phyloP scores from a whole-genome alignment of 805 yeast genomes.

The Saturnispora dispora region DNA sequence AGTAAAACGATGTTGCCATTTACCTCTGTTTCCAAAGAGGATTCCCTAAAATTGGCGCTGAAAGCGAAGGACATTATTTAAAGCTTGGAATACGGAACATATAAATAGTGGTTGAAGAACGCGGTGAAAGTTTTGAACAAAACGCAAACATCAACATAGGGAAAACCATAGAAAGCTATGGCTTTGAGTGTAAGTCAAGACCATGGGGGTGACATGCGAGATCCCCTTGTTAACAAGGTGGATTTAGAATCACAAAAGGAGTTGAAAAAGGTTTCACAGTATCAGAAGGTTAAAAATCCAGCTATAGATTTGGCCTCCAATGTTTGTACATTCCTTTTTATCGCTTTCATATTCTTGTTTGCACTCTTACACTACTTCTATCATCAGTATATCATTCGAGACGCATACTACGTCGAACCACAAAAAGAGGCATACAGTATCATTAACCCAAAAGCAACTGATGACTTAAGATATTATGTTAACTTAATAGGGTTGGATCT shows the following conservation, averaged over 20 bases:
- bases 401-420: not conserved
- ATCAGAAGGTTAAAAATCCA: not conserved
- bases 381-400: not conserved
- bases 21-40: not conserved
- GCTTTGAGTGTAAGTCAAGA: not conserved
- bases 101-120: not conserved
- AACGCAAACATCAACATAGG: not conserved
- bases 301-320: not conserved
- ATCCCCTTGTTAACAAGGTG: conserved; percentile 1
- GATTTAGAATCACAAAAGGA: conserved; percentile 2
- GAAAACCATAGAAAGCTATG: not conserved
- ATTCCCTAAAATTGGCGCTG: conserved; percentile 3
- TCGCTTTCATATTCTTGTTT: conserved; percentile 7
- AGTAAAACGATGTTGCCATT: conserved; percentile 6
- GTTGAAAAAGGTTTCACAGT: too few species aligned
- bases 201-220: not conserved
- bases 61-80: conserved; percentile 1
- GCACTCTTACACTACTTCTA: conserved; percentile 3
- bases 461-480: conserved; percentile 57
- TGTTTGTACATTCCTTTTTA: conserved; percentile 8
- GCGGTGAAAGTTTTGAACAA: not conserved
- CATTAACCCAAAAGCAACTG: conserved; percentile 13
- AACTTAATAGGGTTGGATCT: conserved; percentile 50
- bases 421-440: not conserved
- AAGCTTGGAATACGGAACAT: not conserved